phyloP scores from a whole-genome alignment of 2,329 filamentous ascomycete species.

The Venturia carpophila region DNA sequence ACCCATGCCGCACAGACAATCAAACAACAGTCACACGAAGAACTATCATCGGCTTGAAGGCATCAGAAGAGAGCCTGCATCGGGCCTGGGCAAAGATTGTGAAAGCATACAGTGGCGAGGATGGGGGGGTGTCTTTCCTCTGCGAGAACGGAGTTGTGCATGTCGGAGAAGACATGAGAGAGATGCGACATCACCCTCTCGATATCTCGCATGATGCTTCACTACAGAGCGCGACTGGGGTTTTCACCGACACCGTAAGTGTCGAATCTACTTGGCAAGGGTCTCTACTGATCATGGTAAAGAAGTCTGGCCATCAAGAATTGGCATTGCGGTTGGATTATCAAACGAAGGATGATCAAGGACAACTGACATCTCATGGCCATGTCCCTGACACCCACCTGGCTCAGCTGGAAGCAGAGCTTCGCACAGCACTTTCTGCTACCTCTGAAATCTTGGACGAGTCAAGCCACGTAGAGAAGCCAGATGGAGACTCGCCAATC shows the following conservation, averaged over 20 bases:
- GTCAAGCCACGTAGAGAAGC: neutral
- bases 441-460: neutral
- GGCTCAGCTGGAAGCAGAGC: neutral
- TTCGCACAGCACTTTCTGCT: slow-evolving; percentile 8
- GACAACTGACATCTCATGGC: neutral
- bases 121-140: slow-evolving; percentile 19
- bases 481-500: neutral
- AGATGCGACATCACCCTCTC: neutral
- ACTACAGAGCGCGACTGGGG: neutral
- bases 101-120: slow-evolving; percentile 20
- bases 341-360: neutral
- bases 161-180: neutral
- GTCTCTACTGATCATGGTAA: neutral
- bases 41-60: neutral
- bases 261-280: neutral
- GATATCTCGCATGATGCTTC: neutral
- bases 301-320: neutral
- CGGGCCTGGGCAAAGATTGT: slow-evolving; percentile 21
- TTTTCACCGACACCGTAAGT: slow-evolving; percentile 9
- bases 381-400: neutral
- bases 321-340: slow-evolving; percentile 6
- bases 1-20: neutral
- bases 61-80: slow-evolving; percentile 20
- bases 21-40: neutral
- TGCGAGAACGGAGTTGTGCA: slow-evolving; percentile 17